These are phyloP conservation scores for Cnidoscolus chayamansa DNA, from an alignment of 441 rosid genomes.

Conservation along the genomic window DNA sequence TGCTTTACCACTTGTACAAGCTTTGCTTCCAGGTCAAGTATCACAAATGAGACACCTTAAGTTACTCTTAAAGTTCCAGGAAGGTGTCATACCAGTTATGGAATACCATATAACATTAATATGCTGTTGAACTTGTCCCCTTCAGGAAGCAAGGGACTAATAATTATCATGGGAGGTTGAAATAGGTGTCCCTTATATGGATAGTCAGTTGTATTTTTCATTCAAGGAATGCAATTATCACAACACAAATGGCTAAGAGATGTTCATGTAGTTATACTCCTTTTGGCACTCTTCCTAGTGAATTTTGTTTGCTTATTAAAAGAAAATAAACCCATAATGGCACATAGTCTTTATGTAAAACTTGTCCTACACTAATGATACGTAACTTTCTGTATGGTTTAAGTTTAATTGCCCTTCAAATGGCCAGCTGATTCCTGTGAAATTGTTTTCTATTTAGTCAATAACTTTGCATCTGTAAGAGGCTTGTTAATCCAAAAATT, in stretches of 20 bases:
- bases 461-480: neutral
- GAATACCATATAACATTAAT: neutral
- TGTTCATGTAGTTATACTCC: neutral
- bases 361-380: too few species aligned
- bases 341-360: neutral
- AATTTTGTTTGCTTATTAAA: neutral
- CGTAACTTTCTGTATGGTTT: neutral
- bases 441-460: neutral
- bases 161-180: neutral
- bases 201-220: neutral
- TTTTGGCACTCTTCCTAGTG: neutral
- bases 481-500: neutral
- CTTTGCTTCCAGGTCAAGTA: slow-evolving; percentile 69
- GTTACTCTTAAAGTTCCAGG: slow-evolving; percentile 9
- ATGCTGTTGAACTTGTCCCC: neutral
- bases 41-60: slow-evolving; percentile 10
- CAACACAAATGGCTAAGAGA: neutral
- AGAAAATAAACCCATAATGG: neutral
- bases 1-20: slow-evolving; percentile 79
- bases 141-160: neutral
- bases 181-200: neutral
- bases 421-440: neutral
- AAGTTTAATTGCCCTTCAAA: neutral
- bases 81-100: slow-evolving; percentile 11
- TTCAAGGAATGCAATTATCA: neutral